Evolutionary conservation across 73 alveolate species (phyloP), one percentile per base, ranked within the genome.

Genomic region (Symbiodinium natans): DNA sequence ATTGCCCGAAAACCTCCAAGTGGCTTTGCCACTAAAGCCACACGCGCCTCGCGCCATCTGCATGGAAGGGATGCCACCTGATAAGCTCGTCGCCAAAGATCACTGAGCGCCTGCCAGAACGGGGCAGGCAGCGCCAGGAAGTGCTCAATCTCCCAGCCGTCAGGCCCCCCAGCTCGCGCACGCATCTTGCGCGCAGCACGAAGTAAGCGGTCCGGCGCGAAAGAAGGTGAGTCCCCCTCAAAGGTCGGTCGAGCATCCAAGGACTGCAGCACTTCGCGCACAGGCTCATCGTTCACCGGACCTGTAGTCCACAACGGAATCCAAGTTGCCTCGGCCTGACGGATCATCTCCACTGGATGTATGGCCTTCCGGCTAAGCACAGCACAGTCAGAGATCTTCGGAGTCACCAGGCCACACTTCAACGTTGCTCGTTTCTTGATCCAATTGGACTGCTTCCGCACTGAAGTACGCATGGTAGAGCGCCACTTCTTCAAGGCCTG

Each of bases 31-130:
- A 82, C 63, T 21, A 82, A 29, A 0, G 46, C 89, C 52, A 82
- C 89, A 3, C 38, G 21, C 10, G 89, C 56, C 46, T 82, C 59
- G 41, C 46, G 21, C 89, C 89, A 82, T 2, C 59, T 3, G 8
- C 9, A 36, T 0, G 89, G 89, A 2, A 82, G 21, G 3, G 2
- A 15, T 0, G 63, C 89, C 9, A 34, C 23, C 2, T 1, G 41
- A 36, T 1, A 23, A 3, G 31, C 56, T 0, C n/a, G 11, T 17
- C 23, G 41, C 89, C 89, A 82, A 0, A 82, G 89, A 1, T 82
- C 63, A 29, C 63, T 29, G 25, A 82, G 46, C 39, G 89, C 89
- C 6, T 82, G 68, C 89, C 89, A 82, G 19, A 40, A 59, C 36
- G n/a, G 36, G 8, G 5, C 77, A 1, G 59, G 59, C 59, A 46